A percentile compares a stretch with the other conserved stretches of the same genome.
These are phyloP conservation scores for Ophiosphaerella herpotricha DNA, from an alignment of 2,329 filamentous ascomycete species.

Conservation along the genomic window DNA sequence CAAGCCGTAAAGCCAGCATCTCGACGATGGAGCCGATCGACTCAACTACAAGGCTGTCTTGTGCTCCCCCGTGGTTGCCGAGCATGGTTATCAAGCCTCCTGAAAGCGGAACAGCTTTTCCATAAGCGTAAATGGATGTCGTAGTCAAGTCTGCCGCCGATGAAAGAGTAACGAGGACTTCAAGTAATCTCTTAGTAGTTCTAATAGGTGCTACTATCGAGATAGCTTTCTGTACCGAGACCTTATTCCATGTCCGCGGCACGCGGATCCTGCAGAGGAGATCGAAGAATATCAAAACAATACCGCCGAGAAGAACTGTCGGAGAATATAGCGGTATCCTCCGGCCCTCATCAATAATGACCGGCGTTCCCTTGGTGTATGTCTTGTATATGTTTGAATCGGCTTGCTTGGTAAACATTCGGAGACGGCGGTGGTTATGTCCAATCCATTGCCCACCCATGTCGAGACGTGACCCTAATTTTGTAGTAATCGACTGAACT, in stretches of 20 bases:
- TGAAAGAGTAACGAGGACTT: not conserved
- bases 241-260: not conserved
- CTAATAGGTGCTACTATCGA: not conserved
- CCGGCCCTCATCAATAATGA: not conserved
- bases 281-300: not conserved
- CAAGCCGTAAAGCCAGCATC: not conserved
- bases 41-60: not conserved
- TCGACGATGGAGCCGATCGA: not conserved
- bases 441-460: not conserved
- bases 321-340: not conserved
- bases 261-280: not conserved
- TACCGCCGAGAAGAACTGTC: not conserved
- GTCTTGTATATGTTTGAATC: not conserved
- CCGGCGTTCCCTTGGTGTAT: not conserved
- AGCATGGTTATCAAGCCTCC: not conserved
- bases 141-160: not conserved
- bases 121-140: not conserved
- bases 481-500: not conserved
- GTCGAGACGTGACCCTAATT: not conserved
- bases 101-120: not conserved
- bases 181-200: not conserved
- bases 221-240: not conserved
- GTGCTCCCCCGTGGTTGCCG: not conserved
- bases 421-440: not conserved
- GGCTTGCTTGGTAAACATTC: not conserved